These are phyloP conservation scores for Lumnitzera littorea DNA, from an alignment of 345 rosid species.

Conservation along the genomic window DNA sequence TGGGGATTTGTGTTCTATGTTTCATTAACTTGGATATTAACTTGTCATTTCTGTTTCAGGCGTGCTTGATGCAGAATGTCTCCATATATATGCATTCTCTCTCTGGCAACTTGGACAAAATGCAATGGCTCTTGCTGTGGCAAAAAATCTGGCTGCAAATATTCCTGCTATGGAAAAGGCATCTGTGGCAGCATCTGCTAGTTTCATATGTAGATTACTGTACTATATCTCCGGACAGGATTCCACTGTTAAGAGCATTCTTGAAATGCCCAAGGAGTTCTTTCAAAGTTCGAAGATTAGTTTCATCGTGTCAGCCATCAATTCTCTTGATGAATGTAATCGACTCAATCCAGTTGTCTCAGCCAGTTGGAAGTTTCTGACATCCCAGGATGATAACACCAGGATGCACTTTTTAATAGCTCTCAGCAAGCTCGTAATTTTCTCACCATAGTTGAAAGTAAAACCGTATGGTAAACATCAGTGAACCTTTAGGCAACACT, in stretches of 20 bases:
- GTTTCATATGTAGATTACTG: conserved; percentile 75
- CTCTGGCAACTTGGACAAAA: conserved; percentile 75
- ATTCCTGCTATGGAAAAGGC: conserved; percentile 49
- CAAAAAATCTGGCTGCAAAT: conserved; percentile 47
- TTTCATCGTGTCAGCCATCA: conserved; percentile 60
- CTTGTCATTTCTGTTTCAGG: conserved; percentile 30
- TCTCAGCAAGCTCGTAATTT: conserved; percentile 67
- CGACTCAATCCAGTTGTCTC: conserved; percentile 60
- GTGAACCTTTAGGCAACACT: neutral
- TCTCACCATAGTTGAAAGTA: conserved; percentile 4
- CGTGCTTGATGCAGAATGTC: conserved; percentile 57
- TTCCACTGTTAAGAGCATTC: conserved; percentile 57
- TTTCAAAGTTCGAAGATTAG: conserved; percentile 63
- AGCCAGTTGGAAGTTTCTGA: conserved; percentile 35
- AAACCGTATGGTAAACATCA: neutral
- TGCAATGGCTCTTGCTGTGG: conserved; percentile 55
- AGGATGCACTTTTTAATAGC: conserved; percentile 75
- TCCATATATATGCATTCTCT: conserved; percentile 79
- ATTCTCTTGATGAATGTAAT: conserved; percentile 65
- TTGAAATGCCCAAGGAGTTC: conserved; percentile 66
- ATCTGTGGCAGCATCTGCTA: conserved; percentile 52
- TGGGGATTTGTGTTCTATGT: neutral
- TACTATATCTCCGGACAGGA: conserved; percentile 71
- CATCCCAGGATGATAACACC: conserved; percentile 46
- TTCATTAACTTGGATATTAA: conserved; percentile 4